phyloP scores from a whole-genome alignment of 257 asterid species.

The Verbena officinalis region DNA sequence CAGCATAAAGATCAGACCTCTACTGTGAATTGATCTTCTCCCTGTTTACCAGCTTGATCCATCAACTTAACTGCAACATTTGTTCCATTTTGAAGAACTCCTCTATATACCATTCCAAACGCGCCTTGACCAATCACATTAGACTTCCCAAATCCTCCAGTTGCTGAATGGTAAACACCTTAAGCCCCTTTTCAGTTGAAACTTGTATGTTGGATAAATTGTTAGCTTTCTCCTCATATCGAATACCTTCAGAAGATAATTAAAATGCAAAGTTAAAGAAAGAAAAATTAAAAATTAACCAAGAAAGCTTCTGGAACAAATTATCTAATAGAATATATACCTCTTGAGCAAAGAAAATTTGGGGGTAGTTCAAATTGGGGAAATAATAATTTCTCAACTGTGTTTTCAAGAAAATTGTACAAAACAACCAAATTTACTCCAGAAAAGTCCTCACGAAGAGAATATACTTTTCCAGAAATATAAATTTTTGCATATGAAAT shows the following conservation, averaged over 20 bases:
- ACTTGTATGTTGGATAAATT: constrained; percentile 44
- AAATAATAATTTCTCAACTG: constrained; percentile 16
- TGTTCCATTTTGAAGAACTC: constrained; percentile 86
- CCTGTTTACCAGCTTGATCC: constrained; percentile 92
- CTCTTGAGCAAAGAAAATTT: background rate
- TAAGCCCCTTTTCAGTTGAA: constrained; percentile 62
- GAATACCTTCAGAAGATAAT: constrained; percentile 35
- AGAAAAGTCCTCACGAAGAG: constrained; percentile 2
- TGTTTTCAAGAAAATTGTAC: constrained; percentile 22
- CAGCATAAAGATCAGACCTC: constrained; percentile 52
- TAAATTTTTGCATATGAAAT: background rate
- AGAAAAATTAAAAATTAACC: constrained; percentile 1
- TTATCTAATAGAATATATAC: no score
- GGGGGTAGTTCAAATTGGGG: constrained; percentile 3
- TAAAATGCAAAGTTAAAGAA: no score
- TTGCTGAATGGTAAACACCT: constrained; percentile 79
- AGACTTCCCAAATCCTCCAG: constrained; percentile 87
- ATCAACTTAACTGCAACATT: constrained; percentile 90
- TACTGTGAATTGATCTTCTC: constrained; percentile 84
- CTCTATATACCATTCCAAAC: constrained; percentile 79
- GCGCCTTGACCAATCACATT: constrained; percentile 91
- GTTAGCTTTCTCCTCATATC: constrained; percentile 48
- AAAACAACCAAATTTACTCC: constrained; percentile 19
- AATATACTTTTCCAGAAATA: background rate
- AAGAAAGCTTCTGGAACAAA: constrained; percentile 5